Percentiles rank a stretch among this genome's conserved stretches.
These are phyloP conservation scores for Alternaria panax DNA, from an alignment of 2,329 filamentous ascomycete species.

Conservation along the genomic window DNA sequence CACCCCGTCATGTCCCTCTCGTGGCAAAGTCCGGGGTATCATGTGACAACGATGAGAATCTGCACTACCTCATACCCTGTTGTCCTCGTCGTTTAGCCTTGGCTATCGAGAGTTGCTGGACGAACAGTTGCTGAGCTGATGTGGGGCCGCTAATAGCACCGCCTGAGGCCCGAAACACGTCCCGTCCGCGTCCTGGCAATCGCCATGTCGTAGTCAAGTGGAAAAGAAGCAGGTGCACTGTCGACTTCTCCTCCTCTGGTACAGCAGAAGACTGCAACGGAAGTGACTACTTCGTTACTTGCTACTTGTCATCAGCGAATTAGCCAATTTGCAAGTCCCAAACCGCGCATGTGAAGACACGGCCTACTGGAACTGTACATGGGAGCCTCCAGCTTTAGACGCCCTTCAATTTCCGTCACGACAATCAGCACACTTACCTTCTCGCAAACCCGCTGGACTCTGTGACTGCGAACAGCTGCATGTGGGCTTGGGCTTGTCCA, in stretches of 20 bases:
- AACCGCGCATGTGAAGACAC: neutral
- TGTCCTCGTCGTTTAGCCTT: neutral
- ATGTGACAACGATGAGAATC: constrained; percentile 1
- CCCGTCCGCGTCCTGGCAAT: neutral
- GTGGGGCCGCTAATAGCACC: neutral
- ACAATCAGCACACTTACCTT: neutral
- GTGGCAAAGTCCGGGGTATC: constrained; percentile 3
- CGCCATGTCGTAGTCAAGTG: neutral
- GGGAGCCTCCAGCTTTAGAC: neutral
- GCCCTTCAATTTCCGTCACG: neutral
- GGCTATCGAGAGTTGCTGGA: neutral
- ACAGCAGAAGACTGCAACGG: neutral
- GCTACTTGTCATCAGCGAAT: neutral
- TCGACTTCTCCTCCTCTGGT: no score
- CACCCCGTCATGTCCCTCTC: neutral
- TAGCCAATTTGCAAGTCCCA: neutral
- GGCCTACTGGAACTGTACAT: neutral
- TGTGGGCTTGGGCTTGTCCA: neutral
- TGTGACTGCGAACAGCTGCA: neutral
- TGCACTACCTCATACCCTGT: neutral
- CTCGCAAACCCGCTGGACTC: neutral
- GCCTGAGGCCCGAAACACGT: neutral
- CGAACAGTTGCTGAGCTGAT: neutral
- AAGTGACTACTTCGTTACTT: neutral
- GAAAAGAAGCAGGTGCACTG: neutral